Base-by-base conservation (phyloP, 2,329 filamentous ascomycete species). In the Phialophora expanda region DNA sequence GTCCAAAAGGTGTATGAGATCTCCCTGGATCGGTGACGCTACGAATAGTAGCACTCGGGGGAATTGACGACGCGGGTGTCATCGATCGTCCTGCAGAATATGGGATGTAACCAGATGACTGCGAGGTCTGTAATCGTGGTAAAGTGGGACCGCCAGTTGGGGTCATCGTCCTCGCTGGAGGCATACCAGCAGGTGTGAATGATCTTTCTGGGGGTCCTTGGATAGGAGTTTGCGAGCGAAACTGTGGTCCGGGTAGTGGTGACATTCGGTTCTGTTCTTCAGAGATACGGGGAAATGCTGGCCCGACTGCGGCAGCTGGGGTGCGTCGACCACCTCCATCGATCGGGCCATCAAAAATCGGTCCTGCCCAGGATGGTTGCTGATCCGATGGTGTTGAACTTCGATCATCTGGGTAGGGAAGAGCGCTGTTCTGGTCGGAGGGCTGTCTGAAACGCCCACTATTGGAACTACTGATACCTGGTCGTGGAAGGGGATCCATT, bases 401-500 rank as follows among this genome's bases (percentile, higher is more conserved):
- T 51, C 65, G 65, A 64, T 69, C 63, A 24, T 67, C 65, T 38
- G 67, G 67, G 41, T 69, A 66, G 7, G 66, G 69, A n/a, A 67
- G 67, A 17, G 64, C 57, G 26, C 41, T 63, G 56, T 61, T 64
- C 14, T 64, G 64, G 30, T 70, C 68, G 46, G 59, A 66, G 4
- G 67, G 63, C n/a, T 69, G 55, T 60, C 67, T 66, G 17, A 58
- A 61, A 28, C 66, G 61, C 34, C 69, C 66, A 50, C 65, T 50
- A 53, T 69, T 62, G 34, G 71, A 69, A 67, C 69, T 66, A 58
- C 64, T 65, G 59, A 70, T 68, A 38, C 72, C 69, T 69, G 73
- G 51, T 68, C 73, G 63, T 67, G 58, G 48, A 63, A 73, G 56
- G 58, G 74, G 69, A 12, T 75, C 74, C 53, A 70, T 70, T 41